Evolutionary conservation across 2,329 filamentous ascomycete genomes (phyloP).

Genomic region (Aspergillus ochraceus): DNA sequence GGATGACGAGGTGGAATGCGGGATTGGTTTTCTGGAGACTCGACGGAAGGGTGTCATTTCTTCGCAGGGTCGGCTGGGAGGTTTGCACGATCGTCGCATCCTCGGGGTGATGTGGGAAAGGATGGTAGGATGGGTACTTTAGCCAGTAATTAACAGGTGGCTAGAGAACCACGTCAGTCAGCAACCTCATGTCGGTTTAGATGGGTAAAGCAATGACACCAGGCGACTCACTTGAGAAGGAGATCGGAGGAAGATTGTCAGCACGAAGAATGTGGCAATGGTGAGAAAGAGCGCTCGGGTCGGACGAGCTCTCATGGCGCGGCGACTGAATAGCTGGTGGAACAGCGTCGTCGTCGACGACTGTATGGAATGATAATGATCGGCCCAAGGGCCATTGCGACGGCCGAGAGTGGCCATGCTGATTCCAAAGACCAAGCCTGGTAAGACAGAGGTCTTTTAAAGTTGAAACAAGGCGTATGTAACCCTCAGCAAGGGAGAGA

Average conservation of each 20-base stretch:
- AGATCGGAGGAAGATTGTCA: constrained; percentile 21
- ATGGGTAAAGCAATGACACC: not conserved
- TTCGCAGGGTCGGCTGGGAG: constrained; percentile 15
- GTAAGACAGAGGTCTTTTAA: constrained; percentile 1
- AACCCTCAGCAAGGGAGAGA: not conserved
- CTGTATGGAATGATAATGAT: constrained; percentile 24
- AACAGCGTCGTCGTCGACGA: constrained; percentile 22
- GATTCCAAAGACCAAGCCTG: not conserved
- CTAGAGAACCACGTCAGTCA: constrained; percentile 12
- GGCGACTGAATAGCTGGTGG: constrained; percentile 27
- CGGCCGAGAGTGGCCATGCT: constrained; percentile 29
- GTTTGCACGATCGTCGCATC: constrained; percentile 30
- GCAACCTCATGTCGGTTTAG: not conserved
- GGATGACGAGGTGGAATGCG: constrained; percentile 58
- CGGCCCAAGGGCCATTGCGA: constrained; percentile 23
- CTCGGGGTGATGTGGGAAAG: constrained; percentile 31
- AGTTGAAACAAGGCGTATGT: not conserved
- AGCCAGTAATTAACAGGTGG: constrained; percentile 31
- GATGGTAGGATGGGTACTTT: constrained; percentile 34
- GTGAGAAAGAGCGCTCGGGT: constrained; percentile 24
- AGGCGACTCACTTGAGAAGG: constrained; percentile 17
- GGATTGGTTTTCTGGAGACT: constrained; percentile 36
- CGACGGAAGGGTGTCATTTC: constrained; percentile 31
- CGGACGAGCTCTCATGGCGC: constrained; percentile 26
- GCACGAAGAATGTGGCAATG: constrained; percentile 22